Evolutionary conservation across 257 asterid genomes (phyloP).

Genomic region (Agastache rugosa): DNA sequence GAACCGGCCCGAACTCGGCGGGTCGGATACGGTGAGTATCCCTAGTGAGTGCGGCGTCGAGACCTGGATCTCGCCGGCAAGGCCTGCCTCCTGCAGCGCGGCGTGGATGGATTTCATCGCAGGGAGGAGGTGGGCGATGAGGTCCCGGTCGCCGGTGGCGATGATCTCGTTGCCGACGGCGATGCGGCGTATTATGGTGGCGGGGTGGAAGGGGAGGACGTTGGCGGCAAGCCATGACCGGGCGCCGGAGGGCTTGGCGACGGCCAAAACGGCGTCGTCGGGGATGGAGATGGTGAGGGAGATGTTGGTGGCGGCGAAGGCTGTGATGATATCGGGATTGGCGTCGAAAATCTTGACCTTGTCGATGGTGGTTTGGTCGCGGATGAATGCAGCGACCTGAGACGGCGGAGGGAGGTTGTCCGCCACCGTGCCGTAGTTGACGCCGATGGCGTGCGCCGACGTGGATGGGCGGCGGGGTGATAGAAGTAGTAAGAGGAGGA

Average conservation of each 20-base stretch:
- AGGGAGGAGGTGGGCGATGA: conserved; percentile 41
- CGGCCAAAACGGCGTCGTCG: conserved; percentile 35
- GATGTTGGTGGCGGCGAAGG: conserved; percentile 49
- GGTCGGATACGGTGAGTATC: conserved; percentile 41
- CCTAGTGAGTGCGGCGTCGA: conserved; percentile 54
- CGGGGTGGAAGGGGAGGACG: conserved; percentile 41
- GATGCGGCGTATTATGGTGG: conserved; percentile 40
- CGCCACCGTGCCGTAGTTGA: conserved; percentile 55
- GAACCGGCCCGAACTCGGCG: conserved; percentile 51
- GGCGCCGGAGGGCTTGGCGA: conserved; percentile 29
- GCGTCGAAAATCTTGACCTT: conserved; percentile 55
- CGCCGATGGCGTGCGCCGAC: conserved; percentile 45
- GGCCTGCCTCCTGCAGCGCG: conserved; percentile 43
- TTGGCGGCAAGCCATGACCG: conserved; percentile 36
- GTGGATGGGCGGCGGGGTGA: conserved; percentile 20
- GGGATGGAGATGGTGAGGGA: conserved; percentile 51
- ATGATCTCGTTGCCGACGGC: conserved; percentile 49
- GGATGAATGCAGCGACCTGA: conserved; percentile 48
- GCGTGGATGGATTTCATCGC: conserved; percentile 52
- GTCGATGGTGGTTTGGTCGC: conserved; percentile 44
- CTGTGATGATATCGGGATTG: conserved; percentile 44
- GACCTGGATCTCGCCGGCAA: conserved; percentile 39
- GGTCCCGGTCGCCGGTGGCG: conserved; percentile 38
- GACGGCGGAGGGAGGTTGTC: conserved; percentile 61
- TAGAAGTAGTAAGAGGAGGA: conserved; percentile 7